These are phyloP conservation scores for Solanum bulbocastanum DNA, from an alignment of 257 asterid genomes.

Conservation along the genomic window DNA sequence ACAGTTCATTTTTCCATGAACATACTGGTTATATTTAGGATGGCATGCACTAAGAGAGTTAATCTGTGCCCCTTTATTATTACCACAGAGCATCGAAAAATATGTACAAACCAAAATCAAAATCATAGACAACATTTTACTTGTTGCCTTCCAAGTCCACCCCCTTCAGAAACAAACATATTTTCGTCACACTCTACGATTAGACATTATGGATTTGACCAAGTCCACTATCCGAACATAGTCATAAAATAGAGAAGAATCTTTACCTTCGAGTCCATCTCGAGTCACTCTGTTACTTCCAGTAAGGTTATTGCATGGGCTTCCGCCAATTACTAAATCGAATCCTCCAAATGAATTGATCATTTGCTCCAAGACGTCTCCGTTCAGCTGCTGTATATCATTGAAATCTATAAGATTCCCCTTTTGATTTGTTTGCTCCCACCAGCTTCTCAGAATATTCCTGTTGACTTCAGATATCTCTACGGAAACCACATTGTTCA, in stretches of 20 bases:
- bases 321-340: conserved; percentile 7
- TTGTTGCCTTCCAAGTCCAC: background rate
- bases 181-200: background rate
- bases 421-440: conserved; percentile 78
- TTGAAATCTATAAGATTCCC: conserved; percentile 44
- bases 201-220: background rate
- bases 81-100: background rate
- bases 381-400: conserved; percentile 44
- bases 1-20: background rate
- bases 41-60: background rate
- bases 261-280: conserved; percentile 1
- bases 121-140: background rate
- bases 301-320: conserved; percentile 7
- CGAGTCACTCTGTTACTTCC: background rate
- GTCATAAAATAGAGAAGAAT: conserved; percentile 2
- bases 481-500: conserved; percentile 57
- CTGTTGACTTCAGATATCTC: conserved; percentile 63
- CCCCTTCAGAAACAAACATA: background rate
- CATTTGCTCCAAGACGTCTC: conserved; percentile 20
- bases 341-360: conserved; percentile 17
- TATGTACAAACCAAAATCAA: background rate
- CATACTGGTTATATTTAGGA: background rate
- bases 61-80: background rate
- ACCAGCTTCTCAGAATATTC: conserved; percentile 74
- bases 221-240: conserved; percentile 1